Conservation (phyloP, 164 flowering plant species). For the Umbellularia californica region DNA sequence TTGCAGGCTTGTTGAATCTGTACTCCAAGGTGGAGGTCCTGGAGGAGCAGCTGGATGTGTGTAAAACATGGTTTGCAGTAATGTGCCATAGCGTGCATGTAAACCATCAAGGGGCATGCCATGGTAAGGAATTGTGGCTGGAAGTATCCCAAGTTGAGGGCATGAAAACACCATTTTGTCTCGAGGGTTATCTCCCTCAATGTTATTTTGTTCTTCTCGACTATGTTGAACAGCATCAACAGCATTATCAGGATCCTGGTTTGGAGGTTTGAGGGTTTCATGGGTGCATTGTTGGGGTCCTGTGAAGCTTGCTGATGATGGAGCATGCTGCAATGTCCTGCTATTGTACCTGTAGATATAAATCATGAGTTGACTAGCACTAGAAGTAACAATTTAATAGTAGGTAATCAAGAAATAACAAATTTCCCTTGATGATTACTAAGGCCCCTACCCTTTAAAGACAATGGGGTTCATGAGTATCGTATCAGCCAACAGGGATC, state of each 20-base stretch:
- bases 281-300: slow-evolving; percentile 27
- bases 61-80: slow-evolving; percentile 33
- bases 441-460: background rate
- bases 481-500: background rate
- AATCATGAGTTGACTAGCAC: background rate
- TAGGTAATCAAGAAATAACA: background rate
- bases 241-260: slow-evolving; percentile 15
- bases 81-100: slow-evolving; percentile 35
- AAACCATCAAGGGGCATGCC: slow-evolving; percentile 35
- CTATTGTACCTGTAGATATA: slow-evolving; percentile 55
- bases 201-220: slow-evolving; percentile 14
- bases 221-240: slow-evolving; percentile 13
- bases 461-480: background rate
- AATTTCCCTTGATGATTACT: too few species aligned
- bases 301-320: slow-evolving; percentile 19
- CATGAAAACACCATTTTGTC: slow-evolving; percentile 9
- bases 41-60: slow-evolving; percentile 23
- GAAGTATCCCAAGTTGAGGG: slow-evolving; percentile 31
- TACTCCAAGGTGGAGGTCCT: slow-evolving; percentile 33
- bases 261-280: slow-evolving; percentile 22
- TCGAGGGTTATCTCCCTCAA: slow-evolving; percentile 23
- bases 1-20: slow-evolving; percentile 28
- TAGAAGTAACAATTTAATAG: too few species aligned
- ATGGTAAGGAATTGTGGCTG: slow-evolving; percentile 37
- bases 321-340: slow-evolving; percentile 26